Evolutionary conservation across 2,329 filamentous ascomycete genomes (phyloP).

Genomic region (Monilinia polystroma): DNA sequence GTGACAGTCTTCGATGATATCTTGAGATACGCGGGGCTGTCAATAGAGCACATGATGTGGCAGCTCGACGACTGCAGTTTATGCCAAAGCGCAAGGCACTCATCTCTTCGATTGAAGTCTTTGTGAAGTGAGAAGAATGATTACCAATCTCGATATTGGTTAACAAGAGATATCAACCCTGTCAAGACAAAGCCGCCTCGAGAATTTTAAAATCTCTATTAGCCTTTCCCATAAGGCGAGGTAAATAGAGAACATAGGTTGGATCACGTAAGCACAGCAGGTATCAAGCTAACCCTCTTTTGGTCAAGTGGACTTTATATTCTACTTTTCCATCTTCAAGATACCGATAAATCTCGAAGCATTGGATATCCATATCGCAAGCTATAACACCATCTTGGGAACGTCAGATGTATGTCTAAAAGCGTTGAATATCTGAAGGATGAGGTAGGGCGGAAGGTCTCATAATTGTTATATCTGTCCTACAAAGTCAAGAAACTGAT

Average conservation of each 20-base stretch:
- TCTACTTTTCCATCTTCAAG: not conserved
- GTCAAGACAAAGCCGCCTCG: not conserved
- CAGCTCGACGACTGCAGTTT: conserved; percentile 5
- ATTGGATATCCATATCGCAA: conserved; percentile 4
- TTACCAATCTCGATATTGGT: not conserved
- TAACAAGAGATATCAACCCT: not conserved
- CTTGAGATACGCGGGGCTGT: not conserved
- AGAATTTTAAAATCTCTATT: not conserved
- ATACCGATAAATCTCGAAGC: not conserved
- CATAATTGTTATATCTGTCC: not conserved
- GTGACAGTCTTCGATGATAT: not conserved
- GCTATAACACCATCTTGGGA: conserved; percentile 6
- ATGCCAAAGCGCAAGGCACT: conserved; percentile 8
- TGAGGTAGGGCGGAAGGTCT: conserved; percentile 26
- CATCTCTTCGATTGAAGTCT: not conserved
- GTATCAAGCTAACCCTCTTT: not conserved
- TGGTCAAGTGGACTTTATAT: not conserved
- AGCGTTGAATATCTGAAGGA: conserved; percentile 42
- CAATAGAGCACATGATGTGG: not conserved
- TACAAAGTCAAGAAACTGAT: conserved; percentile 11
- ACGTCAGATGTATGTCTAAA: conserved; percentile 30
- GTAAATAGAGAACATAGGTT: not conserved
- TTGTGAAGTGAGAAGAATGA: not conserved
- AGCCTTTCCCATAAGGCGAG: conserved; percentile 1
- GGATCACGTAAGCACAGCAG: not conserved